Conservation (phyloP, 2,329 filamentous ascomycete species). For the Xylaria hypoxylon region DNA sequence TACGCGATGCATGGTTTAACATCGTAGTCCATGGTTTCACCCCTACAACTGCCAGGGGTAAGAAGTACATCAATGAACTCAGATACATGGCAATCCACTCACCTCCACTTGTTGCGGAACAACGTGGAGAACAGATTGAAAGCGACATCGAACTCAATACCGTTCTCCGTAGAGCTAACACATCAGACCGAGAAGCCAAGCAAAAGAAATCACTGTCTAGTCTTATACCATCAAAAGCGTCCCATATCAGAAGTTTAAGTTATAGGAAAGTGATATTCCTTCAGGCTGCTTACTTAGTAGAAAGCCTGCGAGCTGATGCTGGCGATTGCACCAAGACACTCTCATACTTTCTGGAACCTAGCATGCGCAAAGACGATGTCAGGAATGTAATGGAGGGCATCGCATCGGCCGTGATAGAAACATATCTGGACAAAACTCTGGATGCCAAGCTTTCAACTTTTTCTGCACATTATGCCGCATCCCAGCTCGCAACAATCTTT, state of each 20-base stretch:
- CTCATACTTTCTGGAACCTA: slow-evolving; percentile 94
- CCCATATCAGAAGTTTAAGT: slow-evolving; percentile 83
- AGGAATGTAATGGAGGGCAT: slow-evolving; percentile 74
- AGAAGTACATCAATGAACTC: slow-evolving; percentile 79
- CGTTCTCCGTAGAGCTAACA: slow-evolving; percentile 87
- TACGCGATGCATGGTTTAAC: slow-evolving; percentile 98
- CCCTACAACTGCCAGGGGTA: slow-evolving; percentile 77
- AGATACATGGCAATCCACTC: slow-evolving; percentile 88
- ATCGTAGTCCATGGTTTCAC: slow-evolving; percentile 94
- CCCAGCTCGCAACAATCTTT: slow-evolving; percentile 87
- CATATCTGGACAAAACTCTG: slow-evolving; percentile 82
- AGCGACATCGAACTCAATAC: slow-evolving; percentile 98
- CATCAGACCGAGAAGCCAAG: slow-evolving; percentile 77
- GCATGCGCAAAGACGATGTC: slow-evolving; percentile 74
- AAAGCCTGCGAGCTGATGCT: slow-evolving; percentile 84
- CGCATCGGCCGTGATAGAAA: slow-evolving; percentile 76
- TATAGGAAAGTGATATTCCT: slow-evolving; percentile 94
- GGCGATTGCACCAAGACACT: slow-evolving; percentile 92
- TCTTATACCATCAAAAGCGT: slow-evolving; percentile 79
- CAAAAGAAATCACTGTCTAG: slow-evolving; percentile 83
- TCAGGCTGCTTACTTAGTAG: slow-evolving; percentile 89
- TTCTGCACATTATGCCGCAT: slow-evolving; percentile 90
- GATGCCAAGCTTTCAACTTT: slow-evolving; percentile 79
- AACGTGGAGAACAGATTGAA: slow-evolving; percentile 88
- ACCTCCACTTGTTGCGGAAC: slow-evolving; percentile 86